phyloP scores from a whole-genome alignment of 768 basidiomycete species.

The Hortiboletus flavorubellus region DNA sequence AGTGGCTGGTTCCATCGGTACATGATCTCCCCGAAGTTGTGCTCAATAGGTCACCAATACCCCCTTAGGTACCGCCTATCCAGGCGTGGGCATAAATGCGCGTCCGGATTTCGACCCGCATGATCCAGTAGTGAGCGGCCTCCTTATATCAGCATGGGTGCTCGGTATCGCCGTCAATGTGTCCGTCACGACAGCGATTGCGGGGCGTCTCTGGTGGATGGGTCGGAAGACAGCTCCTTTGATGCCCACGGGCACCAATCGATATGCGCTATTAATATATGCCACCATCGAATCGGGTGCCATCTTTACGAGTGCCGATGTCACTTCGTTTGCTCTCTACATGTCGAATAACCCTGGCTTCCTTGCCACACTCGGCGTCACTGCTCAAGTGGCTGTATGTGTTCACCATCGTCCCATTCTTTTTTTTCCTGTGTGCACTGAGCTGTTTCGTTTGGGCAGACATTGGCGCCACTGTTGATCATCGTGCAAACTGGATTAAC shows the following conservation, averaged over 20 bases:
- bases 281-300: neutral
- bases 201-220: neutral
- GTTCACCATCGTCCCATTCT: neutral
- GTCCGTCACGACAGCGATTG: neutral
- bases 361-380: neutral
- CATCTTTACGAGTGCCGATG: neutral
- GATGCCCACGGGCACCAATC: neutral
- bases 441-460: neutral
- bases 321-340: neutral
- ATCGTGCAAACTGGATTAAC: neutral
- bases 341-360: neutral
- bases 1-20: too few species aligned
- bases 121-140: neutral
- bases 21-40: too few species aligned
- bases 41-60: too few species aligned
- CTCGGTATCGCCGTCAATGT: neutral
- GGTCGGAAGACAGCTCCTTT: neutral
- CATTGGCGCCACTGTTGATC: neutral
- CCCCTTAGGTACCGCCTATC: too few species aligned
- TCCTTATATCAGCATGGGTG: neutral
- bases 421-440: neutral
- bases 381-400: neutral
- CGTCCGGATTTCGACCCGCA: neutral
- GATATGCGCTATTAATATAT: neutral
- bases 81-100: too few species aligned